These are phyloP conservation scores for Coniferiporia sulphurascens DNA, from an alignment of 1,284 basidiomycete species.

Conservation along the genomic window DNA sequence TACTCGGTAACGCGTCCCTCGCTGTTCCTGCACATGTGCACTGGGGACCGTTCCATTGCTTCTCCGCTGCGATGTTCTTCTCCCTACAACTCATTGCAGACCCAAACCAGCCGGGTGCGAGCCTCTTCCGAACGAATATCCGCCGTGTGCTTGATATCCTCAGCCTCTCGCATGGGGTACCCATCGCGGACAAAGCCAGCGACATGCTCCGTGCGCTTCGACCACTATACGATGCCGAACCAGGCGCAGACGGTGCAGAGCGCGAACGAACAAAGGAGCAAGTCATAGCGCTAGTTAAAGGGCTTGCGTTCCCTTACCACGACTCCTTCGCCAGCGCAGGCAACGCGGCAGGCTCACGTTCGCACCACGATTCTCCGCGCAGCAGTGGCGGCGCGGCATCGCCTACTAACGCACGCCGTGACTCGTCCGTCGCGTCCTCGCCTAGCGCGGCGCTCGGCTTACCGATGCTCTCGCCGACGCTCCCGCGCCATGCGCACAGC, in stretches of 20 bases:
- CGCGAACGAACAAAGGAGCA: constrained; percentile 41
- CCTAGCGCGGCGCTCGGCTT: neutral
- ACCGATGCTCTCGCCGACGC: neutral
- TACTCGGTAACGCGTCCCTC: constrained; percentile 58
- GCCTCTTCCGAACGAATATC: constrained; percentile 67
- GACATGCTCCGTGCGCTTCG: constrained; percentile 63
- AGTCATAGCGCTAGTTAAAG: constrained; percentile 61
- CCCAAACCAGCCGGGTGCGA: constrained; percentile 70
- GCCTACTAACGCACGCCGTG: no score
- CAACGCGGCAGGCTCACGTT: neutral
- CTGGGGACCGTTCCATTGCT: constrained; percentile 77
- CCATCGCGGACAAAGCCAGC: constrained; percentile 67
- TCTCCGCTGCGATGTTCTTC: constrained; percentile 83
- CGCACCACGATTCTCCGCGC: constrained; percentile 12
- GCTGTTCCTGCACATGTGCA: constrained; percentile 75
- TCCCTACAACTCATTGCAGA: constrained; percentile 76
- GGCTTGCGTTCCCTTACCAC: constrained; percentile 74
- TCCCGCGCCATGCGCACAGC: constrained; percentile 32
- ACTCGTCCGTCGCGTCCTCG: neutral
- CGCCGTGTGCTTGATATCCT: constrained; percentile 60
- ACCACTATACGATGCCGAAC: constrained; percentile 56
- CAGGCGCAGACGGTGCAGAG: constrained; percentile 30
- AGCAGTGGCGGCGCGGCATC: constrained; percentile 8
- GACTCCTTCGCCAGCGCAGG: constrained; percentile 36
- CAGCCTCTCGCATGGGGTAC: constrained; percentile 54